Evolutionary conservation across 768 basidiomycete genomes (phyloP).

Genomic region (Phaeotremella fagi): DNA sequence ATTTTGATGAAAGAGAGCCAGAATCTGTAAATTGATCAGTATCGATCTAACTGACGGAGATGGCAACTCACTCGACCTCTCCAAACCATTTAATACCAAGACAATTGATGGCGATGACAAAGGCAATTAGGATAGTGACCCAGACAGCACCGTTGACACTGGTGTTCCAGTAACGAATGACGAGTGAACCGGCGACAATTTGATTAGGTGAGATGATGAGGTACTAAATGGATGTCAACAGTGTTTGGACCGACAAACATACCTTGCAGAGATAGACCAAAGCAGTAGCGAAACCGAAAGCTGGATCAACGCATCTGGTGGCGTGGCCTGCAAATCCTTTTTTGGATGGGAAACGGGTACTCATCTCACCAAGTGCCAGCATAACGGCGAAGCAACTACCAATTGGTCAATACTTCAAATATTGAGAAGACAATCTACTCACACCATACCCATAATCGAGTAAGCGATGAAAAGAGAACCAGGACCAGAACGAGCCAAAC

Average conservation of each 20-base stretch:
- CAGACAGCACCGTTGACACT: conserved; percentile 16
- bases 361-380: conserved; percentile 43
- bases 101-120: conserved; percentile 29
- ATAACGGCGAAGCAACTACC: conserved; percentile 36
- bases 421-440: neutral
- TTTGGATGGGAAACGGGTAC: conserved; percentile 37
- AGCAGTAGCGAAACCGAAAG: conserved; percentile 41
- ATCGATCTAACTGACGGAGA: neutral
- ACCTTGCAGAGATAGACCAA: conserved; percentile 38
- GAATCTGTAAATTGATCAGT: conserved; percentile 16
- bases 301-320: conserved; percentile 42
- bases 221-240: conserved; percentile 37
- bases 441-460: conserved; percentile 33
- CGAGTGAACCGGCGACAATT: conserved; percentile 32
- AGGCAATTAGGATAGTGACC: conserved; percentile 32
- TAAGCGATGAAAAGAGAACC: conserved; percentile 35
- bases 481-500: conserved; percentile 39
- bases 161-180: conserved; percentile 32
- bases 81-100: conserved; percentile 40
- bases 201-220: conserved; percentile 50
- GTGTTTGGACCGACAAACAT: conserved; percentile 7
- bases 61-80: conserved; percentile 20
- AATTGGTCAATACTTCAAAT: neutral
- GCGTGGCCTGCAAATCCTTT: conserved; percentile 46
- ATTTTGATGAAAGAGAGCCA: conserved; percentile 44